phyloP scores from a whole-genome alignment of 2,329 filamentous ascomycete species.

The Dothistroma pini region DNA sequence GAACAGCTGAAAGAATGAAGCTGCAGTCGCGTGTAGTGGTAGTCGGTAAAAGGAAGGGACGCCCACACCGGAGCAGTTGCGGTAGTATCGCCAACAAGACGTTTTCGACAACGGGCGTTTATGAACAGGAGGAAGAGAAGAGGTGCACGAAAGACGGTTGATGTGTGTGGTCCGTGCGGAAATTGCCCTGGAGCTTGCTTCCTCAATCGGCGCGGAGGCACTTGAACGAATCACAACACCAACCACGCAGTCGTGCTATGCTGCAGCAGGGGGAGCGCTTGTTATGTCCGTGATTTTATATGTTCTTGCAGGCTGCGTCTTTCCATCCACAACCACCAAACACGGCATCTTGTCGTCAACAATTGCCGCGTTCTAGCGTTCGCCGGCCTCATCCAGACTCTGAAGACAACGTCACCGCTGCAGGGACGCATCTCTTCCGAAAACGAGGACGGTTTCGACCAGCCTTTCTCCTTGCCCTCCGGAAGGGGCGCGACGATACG shows the following conservation, averaged over 20 bases:
- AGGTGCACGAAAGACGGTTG: background rate
- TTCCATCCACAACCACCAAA: background rate
- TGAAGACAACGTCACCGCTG: background rate
- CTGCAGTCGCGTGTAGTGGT: conserved; percentile 35
- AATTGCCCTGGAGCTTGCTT: background rate
- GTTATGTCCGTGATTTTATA: background rate
- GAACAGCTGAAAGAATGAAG: conserved; percentile 64
- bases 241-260: background rate
- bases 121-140: background rate
- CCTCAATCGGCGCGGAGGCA: background rate
- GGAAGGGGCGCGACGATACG: background rate
- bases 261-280: background rate
- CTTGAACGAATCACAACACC: background rate
- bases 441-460: background rate
- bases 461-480: background rate
- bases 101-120: background rate
- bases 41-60: conserved; percentile 3
- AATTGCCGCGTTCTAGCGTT: background rate
- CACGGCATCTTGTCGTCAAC: background rate
- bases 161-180: background rate
- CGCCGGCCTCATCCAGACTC: background rate
- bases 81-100: background rate
- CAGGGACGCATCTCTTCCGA: background rate
- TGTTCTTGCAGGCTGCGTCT: background rate
- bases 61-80: background rate